A percentile compares a stretch with the other conserved stretches of the same genome.
These are phyloP conservation scores for Coemansia sp. DNA, from an alignment of 192 early-diverging fungal species.

Conservation along the genomic window DNA sequence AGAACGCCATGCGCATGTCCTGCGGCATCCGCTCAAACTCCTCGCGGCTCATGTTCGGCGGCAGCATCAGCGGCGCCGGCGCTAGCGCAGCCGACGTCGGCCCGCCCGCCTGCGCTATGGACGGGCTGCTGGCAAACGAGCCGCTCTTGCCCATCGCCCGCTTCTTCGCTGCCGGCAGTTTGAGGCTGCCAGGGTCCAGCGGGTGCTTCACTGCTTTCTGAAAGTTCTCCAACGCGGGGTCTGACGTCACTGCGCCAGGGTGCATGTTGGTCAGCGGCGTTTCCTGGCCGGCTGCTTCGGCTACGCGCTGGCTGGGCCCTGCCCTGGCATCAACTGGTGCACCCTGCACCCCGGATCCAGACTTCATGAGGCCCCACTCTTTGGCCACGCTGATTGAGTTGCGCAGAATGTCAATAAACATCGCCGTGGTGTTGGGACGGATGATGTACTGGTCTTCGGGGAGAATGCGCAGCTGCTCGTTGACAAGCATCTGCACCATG, in stretches of 20 bases:
- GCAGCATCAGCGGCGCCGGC: conserved; percentile 37
- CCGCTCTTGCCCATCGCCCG: conserved; percentile 19
- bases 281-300: conserved; percentile 4
- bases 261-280: conserved; percentile 51
- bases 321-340: background rate
- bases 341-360: background rate
- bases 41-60: conserved; percentile 37
- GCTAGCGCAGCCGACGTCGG: conserved; percentile 15
- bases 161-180: conserved; percentile 47
- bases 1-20: conserved; percentile 25
- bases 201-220: conserved; percentile 53
- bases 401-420: conserved; percentile 12
- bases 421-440: conserved; percentile 3
- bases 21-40: conserved; percentile 39
- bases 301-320: conserved; percentile 6
- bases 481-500: conserved; percentile 18
- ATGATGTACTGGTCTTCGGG: conserved; percentile 40
- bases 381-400: conserved; percentile 26
- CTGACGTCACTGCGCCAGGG: conserved; percentile 40
- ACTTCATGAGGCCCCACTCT: conserved; percentile 35
- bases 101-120: background rate
- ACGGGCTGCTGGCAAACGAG: background rate
- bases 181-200: conserved; percentile 41
- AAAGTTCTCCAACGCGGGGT: conserved; percentile 46
- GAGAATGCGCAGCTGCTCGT: conserved; percentile 44